phyloP scores from a whole-genome alignment of 129 eudicot genomes.

The Silybum marianum region DNA sequence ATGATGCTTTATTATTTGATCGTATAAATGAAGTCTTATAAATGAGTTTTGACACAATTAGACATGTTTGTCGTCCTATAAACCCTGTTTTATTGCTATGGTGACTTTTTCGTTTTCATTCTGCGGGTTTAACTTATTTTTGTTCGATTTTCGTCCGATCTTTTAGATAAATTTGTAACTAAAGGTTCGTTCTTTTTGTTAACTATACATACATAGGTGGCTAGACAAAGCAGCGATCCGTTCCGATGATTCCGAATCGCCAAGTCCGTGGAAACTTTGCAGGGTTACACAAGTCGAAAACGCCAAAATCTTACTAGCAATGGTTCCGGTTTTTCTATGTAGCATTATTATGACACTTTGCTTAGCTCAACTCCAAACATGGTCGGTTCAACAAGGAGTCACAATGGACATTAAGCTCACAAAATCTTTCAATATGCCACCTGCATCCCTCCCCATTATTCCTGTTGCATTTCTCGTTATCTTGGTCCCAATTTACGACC shows the following conservation, averaged over 20 bases:
- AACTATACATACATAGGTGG: conserved; percentile 39
- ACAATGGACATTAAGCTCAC: conserved; percentile 72
- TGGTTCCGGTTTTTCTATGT: conserved; percentile 64
- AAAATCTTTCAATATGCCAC: conserved; percentile 58
- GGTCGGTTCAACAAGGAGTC: conserved; percentile 64
- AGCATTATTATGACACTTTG: conserved; percentile 68
- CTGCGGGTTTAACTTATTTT: no score
- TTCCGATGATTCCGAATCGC: conserved; percentile 10
- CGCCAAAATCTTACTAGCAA: conserved; percentile 58
- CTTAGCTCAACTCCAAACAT: conserved; percentile 77
- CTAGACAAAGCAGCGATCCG: conserved; percentile 74
- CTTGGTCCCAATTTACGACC: conserved; percentile 60
- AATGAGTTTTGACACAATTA: no score
- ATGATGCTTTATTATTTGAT: neutral
- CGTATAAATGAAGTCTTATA: neutral
- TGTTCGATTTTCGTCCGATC: neutral
- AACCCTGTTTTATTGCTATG: neutral
- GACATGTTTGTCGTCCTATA: neutral
- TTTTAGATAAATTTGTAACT: neutral
- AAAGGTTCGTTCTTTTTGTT: neutral
- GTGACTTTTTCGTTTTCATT: neutral
- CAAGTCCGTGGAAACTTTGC: conserved; percentile 77
- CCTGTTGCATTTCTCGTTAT: conserved; percentile 52
- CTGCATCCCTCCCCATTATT: conserved; percentile 67
- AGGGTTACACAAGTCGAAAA: conserved; percentile 83